Percentiles rank a stretch among this genome's conserved stretches.
Conservation (phyloP, 2,329 filamentous ascomycete species). For the Fusarium cicatricum region DNA sequence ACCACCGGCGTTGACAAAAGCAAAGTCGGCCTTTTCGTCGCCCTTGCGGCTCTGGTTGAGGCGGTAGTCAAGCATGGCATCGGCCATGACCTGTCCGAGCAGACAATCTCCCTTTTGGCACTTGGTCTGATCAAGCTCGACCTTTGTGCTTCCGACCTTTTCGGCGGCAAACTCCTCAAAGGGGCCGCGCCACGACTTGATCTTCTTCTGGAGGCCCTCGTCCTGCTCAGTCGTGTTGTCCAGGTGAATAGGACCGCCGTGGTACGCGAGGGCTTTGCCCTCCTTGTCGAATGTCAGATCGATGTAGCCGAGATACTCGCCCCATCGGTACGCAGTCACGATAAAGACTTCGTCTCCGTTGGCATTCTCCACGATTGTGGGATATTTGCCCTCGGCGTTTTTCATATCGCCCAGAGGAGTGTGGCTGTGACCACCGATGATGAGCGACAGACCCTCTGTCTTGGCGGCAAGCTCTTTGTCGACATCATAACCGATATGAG, state of each 20-base stretch:
- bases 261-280: conserved; percentile 69
- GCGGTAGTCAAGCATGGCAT: conserved; percentile 70
- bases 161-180: conserved; percentile 68
- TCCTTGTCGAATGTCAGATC: conserved; percentile 68
- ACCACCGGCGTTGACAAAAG: conserved; percentile 70
- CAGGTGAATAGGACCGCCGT: conserved; percentile 70
- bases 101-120: conserved; percentile 68
- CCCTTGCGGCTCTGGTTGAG: conserved; percentile 53
- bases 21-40: conserved; percentile 57
- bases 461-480: conserved; percentile 67
- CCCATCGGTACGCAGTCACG: conserved; percentile 74
- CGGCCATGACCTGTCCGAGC: conserved; percentile 62
- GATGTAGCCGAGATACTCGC: conserved; percentile 73
- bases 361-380: conserved; percentile 67
- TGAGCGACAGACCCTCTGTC: conserved; percentile 71
- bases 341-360: conserved; percentile 73
- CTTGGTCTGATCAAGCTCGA: conserved; percentile 65
- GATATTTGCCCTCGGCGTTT: conserved; percentile 67
- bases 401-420: conserved; percentile 68
- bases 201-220: conserved; percentile 62
- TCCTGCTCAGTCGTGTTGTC: conserved; percentile 69
- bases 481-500: conserved; percentile 72
- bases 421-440: conserved; percentile 70
- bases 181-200: conserved; percentile 65
- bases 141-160: conserved; percentile 62